Conservation (phyloP, 352 stramenopile species). For the Pythium utonaiense region DNA sequence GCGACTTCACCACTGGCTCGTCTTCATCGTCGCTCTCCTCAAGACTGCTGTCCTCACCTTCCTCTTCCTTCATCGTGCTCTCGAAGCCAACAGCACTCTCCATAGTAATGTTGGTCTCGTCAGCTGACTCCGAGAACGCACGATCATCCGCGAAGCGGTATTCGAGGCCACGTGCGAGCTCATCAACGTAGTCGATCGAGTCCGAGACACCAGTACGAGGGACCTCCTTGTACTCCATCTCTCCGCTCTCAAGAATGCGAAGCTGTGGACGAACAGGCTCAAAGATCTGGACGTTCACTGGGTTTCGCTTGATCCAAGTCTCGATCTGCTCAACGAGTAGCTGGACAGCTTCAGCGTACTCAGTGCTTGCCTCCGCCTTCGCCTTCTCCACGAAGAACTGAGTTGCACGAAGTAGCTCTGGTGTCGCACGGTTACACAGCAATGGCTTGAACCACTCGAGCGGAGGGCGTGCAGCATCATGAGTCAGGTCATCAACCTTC, state of each 20-base stretch:
- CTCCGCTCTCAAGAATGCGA: constrained; percentile 29
- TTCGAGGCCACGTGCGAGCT: constrained; percentile 40
- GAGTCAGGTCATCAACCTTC: constrained; percentile 27
- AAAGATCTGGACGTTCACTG: constrained; percentile 44
- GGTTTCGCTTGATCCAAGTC: constrained; percentile 39
- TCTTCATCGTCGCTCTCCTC: constrained; percentile 51
- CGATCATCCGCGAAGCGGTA: constrained; percentile 26
- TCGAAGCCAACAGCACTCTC: constrained; percentile 52
- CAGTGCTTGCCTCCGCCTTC: constrained; percentile 27
- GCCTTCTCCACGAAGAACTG: constrained; percentile 36
- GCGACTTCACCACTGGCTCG: constrained; percentile 18
- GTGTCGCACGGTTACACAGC: constrained; percentile 48
- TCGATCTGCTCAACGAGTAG: constrained; percentile 46
- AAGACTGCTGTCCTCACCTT: constrained; percentile 35
- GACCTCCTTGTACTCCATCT: constrained; percentile 39
- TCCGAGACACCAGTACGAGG: constrained; percentile 31
- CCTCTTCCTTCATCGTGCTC: constrained; percentile 48
- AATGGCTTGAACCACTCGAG: constrained; percentile 51
- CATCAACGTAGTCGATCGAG: constrained; percentile 47
- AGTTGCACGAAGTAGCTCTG: constrained; percentile 39
- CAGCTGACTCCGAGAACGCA: constrained; percentile 21
- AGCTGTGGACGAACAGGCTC: constrained; percentile 35
- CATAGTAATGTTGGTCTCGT: constrained; percentile 28
- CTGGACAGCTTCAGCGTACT: constrained; percentile 45
- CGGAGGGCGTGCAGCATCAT: constrained; percentile 24